A percentile compares a stretch with the other conserved stretches of the same genome.
These are phyloP conservation scores for Trypanosoma melophagium DNA, from an alignment of 208 protist genomes.

Conservation along the genomic window DNA sequence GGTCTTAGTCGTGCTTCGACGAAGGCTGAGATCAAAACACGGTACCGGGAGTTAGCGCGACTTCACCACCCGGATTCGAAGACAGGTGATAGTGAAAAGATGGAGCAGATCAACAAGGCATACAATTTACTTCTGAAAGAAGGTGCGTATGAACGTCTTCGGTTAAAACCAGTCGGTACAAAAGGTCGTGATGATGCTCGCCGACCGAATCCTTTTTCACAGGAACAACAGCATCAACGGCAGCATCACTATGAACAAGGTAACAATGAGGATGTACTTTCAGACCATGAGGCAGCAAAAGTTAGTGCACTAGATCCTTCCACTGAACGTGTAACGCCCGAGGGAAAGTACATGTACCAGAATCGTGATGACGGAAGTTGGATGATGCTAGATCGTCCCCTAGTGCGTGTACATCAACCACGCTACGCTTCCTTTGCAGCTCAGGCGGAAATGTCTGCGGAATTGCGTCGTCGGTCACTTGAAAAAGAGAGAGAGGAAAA, in stretches of 20 bases:
- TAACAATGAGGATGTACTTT: constrained; percentile 13
- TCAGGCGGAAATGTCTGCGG: constrained; percentile 56
- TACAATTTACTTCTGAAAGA: constrained; percentile 86
- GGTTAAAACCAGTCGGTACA: constrained; percentile 28
- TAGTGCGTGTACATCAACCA: constrained; percentile 59
- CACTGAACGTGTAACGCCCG: constrained; percentile 65
- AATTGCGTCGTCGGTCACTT: constrained; percentile 59
- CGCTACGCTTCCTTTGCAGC: constrained; percentile 69
- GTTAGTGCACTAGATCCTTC: constrained; percentile 67
- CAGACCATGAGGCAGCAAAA: constrained; percentile 66
- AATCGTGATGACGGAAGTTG: constrained; percentile 75
- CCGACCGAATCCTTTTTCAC: constrained; percentile 15
- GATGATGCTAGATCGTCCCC: constrained; percentile 64
- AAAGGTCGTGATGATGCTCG: neutral
- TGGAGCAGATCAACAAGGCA: constrained; percentile 86
- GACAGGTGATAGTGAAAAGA: constrained; percentile 59
- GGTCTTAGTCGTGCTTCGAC: constrained; percentile 63
- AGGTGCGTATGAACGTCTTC: constrained; percentile 73
- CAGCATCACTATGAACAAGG: neutral
- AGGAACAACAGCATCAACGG: neutral
- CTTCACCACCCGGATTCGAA: constrained; percentile 78
- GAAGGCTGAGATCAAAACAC: constrained; percentile 80
- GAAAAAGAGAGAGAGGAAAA: constrained; percentile 68
- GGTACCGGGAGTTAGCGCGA: constrained; percentile 82
- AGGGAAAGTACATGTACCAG: constrained; percentile 77